Evolutionary conservation across 2,329 filamentous ascomycete genomes (phyloP).

Genomic region (Trichocomaceae sp.): DNA sequence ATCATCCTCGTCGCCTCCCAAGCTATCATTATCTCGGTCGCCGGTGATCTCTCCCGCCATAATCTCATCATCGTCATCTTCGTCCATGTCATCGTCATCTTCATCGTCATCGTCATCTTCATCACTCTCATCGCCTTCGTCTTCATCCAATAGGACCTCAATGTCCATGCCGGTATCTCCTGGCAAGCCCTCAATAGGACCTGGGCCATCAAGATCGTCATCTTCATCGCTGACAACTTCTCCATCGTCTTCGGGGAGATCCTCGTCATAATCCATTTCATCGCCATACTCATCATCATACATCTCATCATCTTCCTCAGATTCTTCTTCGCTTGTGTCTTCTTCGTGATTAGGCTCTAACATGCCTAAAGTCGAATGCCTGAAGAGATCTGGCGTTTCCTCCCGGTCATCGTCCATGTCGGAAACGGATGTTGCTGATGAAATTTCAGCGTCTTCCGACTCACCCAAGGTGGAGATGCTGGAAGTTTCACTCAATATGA

Average conservation of each 20-base stretch:
- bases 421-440: constrained; percentile 79
- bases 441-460: constrained; percentile 78
- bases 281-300: constrained; percentile 84
- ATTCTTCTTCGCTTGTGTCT: constrained; percentile 67
- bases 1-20: constrained; percentile 42
- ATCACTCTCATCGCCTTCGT: constrained; percentile 57
- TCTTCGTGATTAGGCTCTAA: constrained; percentile 76
- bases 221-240: constrained; percentile 86
- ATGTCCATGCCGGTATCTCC: constrained; percentile 62
- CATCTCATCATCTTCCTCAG: constrained; percentile 79
- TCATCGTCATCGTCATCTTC: constrained; percentile 55
- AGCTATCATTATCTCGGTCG: constrained; percentile 48
- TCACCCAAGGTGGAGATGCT: constrained; percentile 63
- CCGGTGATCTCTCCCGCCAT: constrained; percentile 51
- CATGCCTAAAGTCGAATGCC: constrained; percentile 92
- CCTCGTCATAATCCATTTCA: constrained; percentile 89
- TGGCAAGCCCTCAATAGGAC: constrained; percentile 58
- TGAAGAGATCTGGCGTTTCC: constrained; percentile 93
- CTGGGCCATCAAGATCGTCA: constrained; percentile 75
- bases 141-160: constrained; percentile 80
- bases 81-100: constrained; percentile 54
- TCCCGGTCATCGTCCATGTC: constrained; percentile 80
- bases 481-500: constrained; percentile 74
- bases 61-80: constrained; percentile 44
- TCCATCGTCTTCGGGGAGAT: constrained; percentile 69